Base-by-base conservation (phyloP, 805 yeast species). In the Metschnikowia matae region DNA sequence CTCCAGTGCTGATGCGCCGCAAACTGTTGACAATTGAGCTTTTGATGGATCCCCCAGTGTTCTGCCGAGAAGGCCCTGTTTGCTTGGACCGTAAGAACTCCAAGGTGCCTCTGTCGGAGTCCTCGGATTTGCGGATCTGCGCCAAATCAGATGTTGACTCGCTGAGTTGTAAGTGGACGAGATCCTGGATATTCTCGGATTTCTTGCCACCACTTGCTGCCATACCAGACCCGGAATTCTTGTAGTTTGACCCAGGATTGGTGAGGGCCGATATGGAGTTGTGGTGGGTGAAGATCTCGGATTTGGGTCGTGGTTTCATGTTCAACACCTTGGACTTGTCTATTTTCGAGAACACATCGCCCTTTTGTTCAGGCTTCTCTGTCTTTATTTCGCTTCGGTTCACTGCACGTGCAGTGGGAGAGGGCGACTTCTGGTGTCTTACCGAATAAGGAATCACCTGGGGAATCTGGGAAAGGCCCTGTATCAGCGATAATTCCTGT, bases 401-500 rank as follows among this genome's bases (percentile, higher is more conserved):
- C 26, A n/a, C n/a, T 20, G 34, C 20, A 15, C 45, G 36, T 10
- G 46, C n/a, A n/a, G 26, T 13, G 13, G 39, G 33, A 4, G 40
- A 23, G 6, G 34, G 26, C 32, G 39, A 21, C 14, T 43, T 49
- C 37, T 29, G 51, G 15, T 50, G 48, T 36, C 60, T 56, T 15
- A 71, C 71, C 15, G 73, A 66, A 48, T 66, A 63, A 2, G 78
- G 78, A 38, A 71, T 62, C 66, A 79, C 70, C 51, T 64, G 63
- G 1, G 79, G 74, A 37, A 69, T 53, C 32, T 75, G 75, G 11
- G 71, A 61, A 14, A 56, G 50, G 18, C 79, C 78, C 63, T 81
- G 78, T 79, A 87, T 79, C 46, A 73, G 72, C 53, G 85, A 81
- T 5, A 86, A 71, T 63, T 86, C 91, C 45, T 82, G 87, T 31